Percentiles rank a stretch among this genome's conserved stretches.
phyloP scores from a whole-genome alignment of 2,329 filamentous ascomycete species.

The Chaetomium strumarium region DNA sequence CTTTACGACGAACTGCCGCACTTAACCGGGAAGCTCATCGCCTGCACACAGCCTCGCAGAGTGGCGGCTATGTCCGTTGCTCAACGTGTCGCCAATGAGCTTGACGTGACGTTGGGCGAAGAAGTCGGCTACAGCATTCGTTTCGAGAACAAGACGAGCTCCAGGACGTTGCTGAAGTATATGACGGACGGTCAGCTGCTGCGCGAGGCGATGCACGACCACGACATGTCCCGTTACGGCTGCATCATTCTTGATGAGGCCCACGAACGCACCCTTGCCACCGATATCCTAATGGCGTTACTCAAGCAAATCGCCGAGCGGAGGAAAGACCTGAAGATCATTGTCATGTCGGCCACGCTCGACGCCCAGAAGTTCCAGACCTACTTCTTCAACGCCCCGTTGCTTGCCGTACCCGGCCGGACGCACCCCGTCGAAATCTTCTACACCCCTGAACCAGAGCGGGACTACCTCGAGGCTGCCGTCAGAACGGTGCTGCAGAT shows the following conservation, averaged over 20 bases:
- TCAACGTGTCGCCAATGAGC: conserved; percentile 93
- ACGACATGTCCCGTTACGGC: conserved; percentile 85
- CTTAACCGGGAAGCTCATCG: conserved; percentile 78
- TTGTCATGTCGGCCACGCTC: conserved; percentile 97
- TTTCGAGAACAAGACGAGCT: conserved; percentile 90
- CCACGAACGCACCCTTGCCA: conserved; percentile 94
- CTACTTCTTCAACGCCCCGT: conserved; percentile 91
- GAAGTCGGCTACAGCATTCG: conserved; percentile 98
- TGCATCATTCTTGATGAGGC: conserved; percentile 98
- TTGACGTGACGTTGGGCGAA: conserved; percentile 87
- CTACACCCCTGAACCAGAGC: conserved; percentile 93
- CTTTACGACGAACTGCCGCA: conserved; percentile 95
- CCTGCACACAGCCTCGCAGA: conserved; percentile 94
- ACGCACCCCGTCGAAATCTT: conserved; percentile 98
- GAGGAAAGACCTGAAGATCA: conserved; percentile 88
- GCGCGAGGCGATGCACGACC: conserved; percentile 93
- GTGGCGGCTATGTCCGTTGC: conserved; percentile 98
- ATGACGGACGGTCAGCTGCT: conserved; percentile 99
- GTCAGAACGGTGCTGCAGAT: conserved; percentile 95
- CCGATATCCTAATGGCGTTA: conserved; percentile 94
- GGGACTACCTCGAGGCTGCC: conserved; percentile 94
- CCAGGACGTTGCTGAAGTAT: conserved; percentile 92
- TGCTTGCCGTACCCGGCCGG: conserved; percentile 89
- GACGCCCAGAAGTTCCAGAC: conserved; percentile 97
- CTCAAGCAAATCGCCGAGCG: conserved; percentile 82